Base-by-base conservation (phyloP, 331 rosid genomes). In the Quercus tomentella region DNA sequence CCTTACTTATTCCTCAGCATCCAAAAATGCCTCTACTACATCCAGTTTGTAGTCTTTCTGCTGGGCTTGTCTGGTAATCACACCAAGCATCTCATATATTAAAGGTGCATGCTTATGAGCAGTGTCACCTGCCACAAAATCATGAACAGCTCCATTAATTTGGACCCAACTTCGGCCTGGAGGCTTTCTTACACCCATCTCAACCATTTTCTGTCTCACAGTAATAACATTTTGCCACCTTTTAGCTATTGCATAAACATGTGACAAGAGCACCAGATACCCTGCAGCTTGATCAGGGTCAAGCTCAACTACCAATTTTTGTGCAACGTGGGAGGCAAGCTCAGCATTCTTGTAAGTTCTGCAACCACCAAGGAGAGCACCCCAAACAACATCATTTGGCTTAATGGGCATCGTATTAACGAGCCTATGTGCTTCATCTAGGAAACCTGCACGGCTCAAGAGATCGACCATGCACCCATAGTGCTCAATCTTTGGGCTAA, bases 381-480 rank as follows among this genome's bases (percentile, higher is more conserved):
- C 94, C 94, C 96, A 91, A 8, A 91, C 76, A 17, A 81, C 92
- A 28, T 86, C 87, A 54, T 91, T 90, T 54, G 94, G 96, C 84
- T 87, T 87, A 74, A 90, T 86, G 54, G 94, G 94, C 94, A 92
- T 92, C 7, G 83, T 80, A 70, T 88, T 88, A 73, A 92, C 82
- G 2, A 92, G 82, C 62, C 70, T 70, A 62, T 23, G 76, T 23
- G 97, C 98, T 88, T 94, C 97, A 26, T 86, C 86, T 66, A 92
- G 82, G 80, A 83, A 88, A 58, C 98, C 97, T 61, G 93, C 96
- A 11, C 98, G 95, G 81, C 98, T 90, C 77, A 94, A 79, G 76
- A 94, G 94, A 82, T 94, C 98, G 54, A 94, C 90, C 93, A 94
- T 88, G 89, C 96, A 92, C 56, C 98, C 96, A 8, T 92, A 94